phyloP scores from a whole-genome alignment of 2,329 filamentous ascomycete genomes.

The Lasiodiplodia gonubiensis region DNA sequence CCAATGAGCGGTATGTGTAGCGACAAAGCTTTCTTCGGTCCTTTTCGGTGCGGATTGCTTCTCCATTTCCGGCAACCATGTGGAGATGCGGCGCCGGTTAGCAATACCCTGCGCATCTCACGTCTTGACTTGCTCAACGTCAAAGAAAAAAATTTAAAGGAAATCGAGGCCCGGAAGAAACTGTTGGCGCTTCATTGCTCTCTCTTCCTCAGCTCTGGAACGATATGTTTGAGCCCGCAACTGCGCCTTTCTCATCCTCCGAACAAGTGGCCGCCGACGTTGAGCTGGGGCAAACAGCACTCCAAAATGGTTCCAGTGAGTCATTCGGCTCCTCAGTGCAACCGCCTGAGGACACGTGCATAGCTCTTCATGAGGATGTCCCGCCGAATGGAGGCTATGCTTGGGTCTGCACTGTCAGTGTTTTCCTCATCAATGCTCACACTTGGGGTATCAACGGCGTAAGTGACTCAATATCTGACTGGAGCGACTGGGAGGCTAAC shows the following conservation, averaged over 20 bases:
- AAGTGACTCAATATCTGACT: slow-evolving; percentile 12
- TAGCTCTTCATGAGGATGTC: not conserved
- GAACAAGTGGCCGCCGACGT: not conserved
- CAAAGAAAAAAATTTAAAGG: not conserved
- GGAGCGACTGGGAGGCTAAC: not conserved
- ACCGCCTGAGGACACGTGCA: not conserved
- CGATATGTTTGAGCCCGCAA: not conserved
- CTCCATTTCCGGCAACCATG: not conserved
- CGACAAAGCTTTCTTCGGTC: not conserved
- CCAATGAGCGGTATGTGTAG: not conserved
- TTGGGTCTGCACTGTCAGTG: slow-evolving; percentile 41
- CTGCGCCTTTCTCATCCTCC: not conserved
- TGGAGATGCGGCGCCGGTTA: not conserved
- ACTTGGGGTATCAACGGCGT: slow-evolving; percentile 41
- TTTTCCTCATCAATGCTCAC: slow-evolving; percentile 39
- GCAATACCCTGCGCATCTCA: not conserved
- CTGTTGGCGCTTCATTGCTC: not conserved
- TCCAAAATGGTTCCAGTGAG: not conserved
- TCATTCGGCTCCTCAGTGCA: not conserved
- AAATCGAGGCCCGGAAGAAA: too few species aligned
- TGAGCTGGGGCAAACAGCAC: not conserved
- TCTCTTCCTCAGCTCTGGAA: not conserved
- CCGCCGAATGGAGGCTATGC: slow-evolving; percentile 45
- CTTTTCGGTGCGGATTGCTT: not conserved
- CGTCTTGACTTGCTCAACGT: not conserved